Percentiles rank a stretch among this genome's conserved stretches.
These are phyloP conservation scores for Babesia ovis DNA, from an alignment of 169 alveolate genomes.

Conservation along the genomic window DNA sequence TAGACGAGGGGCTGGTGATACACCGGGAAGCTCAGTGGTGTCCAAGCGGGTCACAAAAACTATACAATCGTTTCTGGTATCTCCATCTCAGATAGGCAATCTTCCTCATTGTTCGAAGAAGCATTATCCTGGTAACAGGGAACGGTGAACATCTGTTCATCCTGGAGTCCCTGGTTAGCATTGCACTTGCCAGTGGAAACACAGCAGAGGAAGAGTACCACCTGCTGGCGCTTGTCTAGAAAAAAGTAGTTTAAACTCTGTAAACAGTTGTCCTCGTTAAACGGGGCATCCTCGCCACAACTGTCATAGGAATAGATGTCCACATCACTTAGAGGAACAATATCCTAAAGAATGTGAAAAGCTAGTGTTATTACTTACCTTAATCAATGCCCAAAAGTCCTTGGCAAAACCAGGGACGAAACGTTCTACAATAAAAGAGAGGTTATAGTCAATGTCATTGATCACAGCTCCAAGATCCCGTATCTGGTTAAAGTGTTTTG, in stretches of 20 bases:
- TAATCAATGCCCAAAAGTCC: conserved; percentile 73
- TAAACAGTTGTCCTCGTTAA: conserved; percentile 65
- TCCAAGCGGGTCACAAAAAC: not conserved
- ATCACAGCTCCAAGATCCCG: conserved; percentile 70
- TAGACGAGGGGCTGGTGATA: too few species aligned
- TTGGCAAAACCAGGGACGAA: conserved; percentile 70
- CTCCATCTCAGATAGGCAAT: conserved; percentile 58
- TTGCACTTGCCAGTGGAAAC: conserved; percentile 67
- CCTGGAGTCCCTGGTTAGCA: conserved; percentile 14
- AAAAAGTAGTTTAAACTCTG: conserved; percentile 77
- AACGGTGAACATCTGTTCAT: conserved; percentile 30
- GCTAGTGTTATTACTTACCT: conserved; percentile 36
- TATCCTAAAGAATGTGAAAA: conserved; percentile 13
- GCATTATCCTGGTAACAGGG: conserved; percentile 39
- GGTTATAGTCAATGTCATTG: conserved; percentile 72
- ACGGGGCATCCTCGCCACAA: conserved; percentile 75
- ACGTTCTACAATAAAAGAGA: conserved; percentile 71
- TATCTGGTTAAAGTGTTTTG: conserved; percentile 69
- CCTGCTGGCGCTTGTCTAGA: conserved; percentile 72
- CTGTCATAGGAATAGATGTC: conserved; percentile 75
- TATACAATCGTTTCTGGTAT: conserved; percentile 49
- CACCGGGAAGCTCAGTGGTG: too few species aligned
- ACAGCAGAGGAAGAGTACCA: conserved; percentile 72
- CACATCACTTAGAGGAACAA: conserved; percentile 68
- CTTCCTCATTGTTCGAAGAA: conserved; percentile 42